Evolutionary conservation across 495 filamentous ascomycete genomes (phyloP), one percentile per base, ranked within the genome.

Genomic region (Penicillium tannophilum): DNA sequence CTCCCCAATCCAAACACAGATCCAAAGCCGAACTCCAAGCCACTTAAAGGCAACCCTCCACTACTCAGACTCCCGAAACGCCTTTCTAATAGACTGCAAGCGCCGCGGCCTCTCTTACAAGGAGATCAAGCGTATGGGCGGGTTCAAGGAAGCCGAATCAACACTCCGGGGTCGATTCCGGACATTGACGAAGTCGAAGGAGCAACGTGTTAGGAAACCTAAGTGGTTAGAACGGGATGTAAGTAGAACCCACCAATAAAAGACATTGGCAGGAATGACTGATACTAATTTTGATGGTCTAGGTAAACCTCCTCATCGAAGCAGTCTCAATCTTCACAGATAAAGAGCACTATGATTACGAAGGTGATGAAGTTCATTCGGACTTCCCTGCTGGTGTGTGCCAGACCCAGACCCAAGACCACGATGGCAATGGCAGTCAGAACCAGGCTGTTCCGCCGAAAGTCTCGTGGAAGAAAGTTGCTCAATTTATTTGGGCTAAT

Each of bases 381-480:
- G 28, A 28, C 28, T 7, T 28, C 3, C 28, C 28, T 28, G 28
- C 6, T 28, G 6, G 28, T 7, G 28, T 28, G 28, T 2, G 28
- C 28, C 28, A 28, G 28, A 4, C 4, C 4, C 28, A 28, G 28
- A 4, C 4, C 6, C 4, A 7, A 3, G 3, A 28, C 2, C 11
- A 41, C 33, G 20, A 23, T 23, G 10, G 33, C 33, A 41, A 23
- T 23, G 10, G 33, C 33, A 41, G 49, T 26, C 46, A n/a, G 11
- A 17, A n/a, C 6, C 23, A 12, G 30, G 5, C 10, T 20, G 55
- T 63, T 17, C 54, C 67, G 19, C 67, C 73, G 10, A 90, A 85
- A 66, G 77, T 93, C 0, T 86, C 91, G 3, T 97, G 93, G 93
- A 93, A 93, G 76, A 79, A 83, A 55, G 87, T 96, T 4, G 82